These are phyloP conservation scores for Leavenworthia alabamica DNA, from an alignment of 345 rosid species.

Conservation along the genomic window DNA sequence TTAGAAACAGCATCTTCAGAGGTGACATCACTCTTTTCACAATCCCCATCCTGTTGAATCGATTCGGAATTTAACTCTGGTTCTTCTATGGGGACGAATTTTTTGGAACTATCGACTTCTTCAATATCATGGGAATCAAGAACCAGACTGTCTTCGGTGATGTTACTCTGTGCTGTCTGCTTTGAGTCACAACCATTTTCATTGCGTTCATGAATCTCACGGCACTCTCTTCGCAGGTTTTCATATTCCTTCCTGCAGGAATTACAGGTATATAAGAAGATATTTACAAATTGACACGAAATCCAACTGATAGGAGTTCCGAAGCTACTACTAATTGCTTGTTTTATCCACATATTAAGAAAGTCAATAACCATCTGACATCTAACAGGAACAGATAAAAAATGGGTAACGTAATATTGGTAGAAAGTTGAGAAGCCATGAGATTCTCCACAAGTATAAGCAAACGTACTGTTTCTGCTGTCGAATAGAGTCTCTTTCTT, in stretches of 20 bases:
- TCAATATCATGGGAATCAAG: conserved; percentile 40
- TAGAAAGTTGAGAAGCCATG: conserved; percentile 12
- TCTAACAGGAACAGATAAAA: conserved; percentile 5
- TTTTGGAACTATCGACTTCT: conserved; percentile 34
- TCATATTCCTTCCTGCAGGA: conserved; percentile 65
- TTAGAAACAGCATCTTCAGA: conserved; percentile 39
- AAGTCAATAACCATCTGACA: conserved; percentile 12
- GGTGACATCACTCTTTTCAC: conserved; percentile 41
- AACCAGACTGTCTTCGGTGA: conserved; percentile 44
- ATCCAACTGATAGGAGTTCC: background rate
- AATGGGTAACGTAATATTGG: background rate
- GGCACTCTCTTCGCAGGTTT: conserved; percentile 54
- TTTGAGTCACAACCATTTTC: conserved; percentile 38
- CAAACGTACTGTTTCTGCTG: conserved; percentile 51
- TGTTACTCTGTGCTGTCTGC: conserved; percentile 36
- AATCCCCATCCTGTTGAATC: conserved; percentile 34
- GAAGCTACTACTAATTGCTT: conserved; percentile 6
- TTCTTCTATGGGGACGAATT: conserved; percentile 33
- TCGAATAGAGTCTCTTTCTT: conserved; percentile 51
- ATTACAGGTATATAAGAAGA: conserved; percentile 12
- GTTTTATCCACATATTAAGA: background rate
- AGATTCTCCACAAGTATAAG: conserved; percentile 1
- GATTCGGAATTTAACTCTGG: conserved; percentile 28
- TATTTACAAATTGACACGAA: background rate
- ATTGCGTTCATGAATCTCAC: conserved; percentile 31